Percentiles rank a stretch among this genome's conserved stretches.
These are phyloP conservation scores for Phytophthora macrochlamydospora DNA, from an alignment of 352 stramenopile species.

Conservation along the genomic window DNA sequence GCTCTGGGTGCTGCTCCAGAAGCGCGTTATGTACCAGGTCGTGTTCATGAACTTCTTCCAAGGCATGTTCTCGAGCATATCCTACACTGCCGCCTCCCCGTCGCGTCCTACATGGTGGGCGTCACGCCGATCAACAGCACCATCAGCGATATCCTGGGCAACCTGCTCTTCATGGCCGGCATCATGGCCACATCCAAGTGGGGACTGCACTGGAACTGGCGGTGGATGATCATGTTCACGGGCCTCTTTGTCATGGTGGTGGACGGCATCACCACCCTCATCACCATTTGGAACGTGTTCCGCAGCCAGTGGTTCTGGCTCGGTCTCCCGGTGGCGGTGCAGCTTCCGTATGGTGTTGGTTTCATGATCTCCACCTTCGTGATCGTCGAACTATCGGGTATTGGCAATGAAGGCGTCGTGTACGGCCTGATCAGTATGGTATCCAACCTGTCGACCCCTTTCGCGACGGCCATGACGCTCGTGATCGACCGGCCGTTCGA, in stretches of 20 bases:
- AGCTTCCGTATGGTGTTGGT: slow-evolving; percentile 26
- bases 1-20: slow-evolving; percentile 42
- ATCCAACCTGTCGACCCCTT: slow-evolving; percentile 29
- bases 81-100: slow-evolving; percentile 31
- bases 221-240: slow-evolving; percentile 28
- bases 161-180: slow-evolving; percentile 25
- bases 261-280: slow-evolving; percentile 27
- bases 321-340: slow-evolving; percentile 22
- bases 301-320: slow-evolving; percentile 36
- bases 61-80: slow-evolving; percentile 37
- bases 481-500: slow-evolving; percentile 32
- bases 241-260: slow-evolving; percentile 19
- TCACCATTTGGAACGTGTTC: slow-evolving; percentile 37
- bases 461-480: slow-evolving; percentile 34
- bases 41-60: slow-evolving; percentile 46
- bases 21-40: slow-evolving; percentile 44
- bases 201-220: slow-evolving; percentile 42
- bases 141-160: slow-evolving; percentile 31
- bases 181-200: slow-evolving; percentile 28
- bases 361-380: slow-evolving; percentile 36
- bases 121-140: slow-evolving; percentile 39
- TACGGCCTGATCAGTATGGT: slow-evolving; percentile 40
- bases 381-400: slow-evolving; percentile 40
- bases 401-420: slow-evolving; percentile 40
- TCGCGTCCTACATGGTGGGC: slow-evolving; percentile 36